These are phyloP conservation scores for Thinopyrum elongatum DNA, from an alignment of 176 grass and related monocot species.

Conservation along the genomic window DNA sequence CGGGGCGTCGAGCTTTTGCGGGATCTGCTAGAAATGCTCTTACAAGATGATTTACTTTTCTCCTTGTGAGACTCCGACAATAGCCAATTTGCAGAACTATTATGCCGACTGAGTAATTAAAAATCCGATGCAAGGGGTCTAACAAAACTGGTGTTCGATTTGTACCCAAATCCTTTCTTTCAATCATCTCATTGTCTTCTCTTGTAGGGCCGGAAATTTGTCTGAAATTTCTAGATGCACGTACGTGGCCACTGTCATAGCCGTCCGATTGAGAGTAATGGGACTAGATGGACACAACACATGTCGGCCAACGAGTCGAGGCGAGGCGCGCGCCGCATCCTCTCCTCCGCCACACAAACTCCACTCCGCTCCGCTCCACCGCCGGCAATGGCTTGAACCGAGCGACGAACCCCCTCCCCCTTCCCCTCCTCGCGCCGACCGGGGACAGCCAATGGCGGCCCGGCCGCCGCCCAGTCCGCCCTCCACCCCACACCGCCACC, in stretches of 20 bases:
- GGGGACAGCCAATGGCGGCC: not conserved
- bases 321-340: not conserved
- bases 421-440: not conserved
- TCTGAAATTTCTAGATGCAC: not conserved
- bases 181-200: too few relatives aligned
- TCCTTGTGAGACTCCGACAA: too few relatives aligned
- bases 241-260: not conserved
- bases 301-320: not conserved
- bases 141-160: too few relatives aligned
- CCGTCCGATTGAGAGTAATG: not conserved
- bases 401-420: not conserved
- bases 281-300: not conserved
- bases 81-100: too few relatives aligned
- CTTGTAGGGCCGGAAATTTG: too few relatives aligned
- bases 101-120: too few relatives aligned
- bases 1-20: too few relatives aligned
- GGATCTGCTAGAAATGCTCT: too few relatives aligned
- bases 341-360: slow-evolving; percentile 4
- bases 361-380: not conserved
- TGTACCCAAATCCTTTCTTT: too few relatives aligned
- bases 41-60: too few relatives aligned
- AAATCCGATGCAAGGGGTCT: too few relatives aligned
- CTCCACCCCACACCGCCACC: not conserved
- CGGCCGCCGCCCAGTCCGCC: not conserved
- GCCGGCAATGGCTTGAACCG: not conserved